Conservation (phyloP, 2,329 filamentous ascomycete genomes). For the Trichoderma citrinoviride region DNA sequence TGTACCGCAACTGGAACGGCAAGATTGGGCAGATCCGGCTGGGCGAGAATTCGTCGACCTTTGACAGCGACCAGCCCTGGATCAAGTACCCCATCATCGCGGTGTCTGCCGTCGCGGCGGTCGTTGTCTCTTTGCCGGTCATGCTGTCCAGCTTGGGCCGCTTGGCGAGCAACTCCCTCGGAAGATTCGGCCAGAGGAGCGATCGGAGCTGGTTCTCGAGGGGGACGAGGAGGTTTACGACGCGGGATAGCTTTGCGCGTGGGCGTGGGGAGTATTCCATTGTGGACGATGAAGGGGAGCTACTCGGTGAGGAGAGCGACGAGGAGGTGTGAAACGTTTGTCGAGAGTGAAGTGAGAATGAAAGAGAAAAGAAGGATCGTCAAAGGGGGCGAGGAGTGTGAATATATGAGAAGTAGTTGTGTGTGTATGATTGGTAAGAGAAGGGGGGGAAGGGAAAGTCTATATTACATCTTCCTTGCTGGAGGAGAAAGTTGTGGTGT, state of each 20-base stretch:
- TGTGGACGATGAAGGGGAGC: conserved; percentile 90
- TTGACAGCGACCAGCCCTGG: conserved; percentile 72
- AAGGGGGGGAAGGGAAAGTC: neutral
- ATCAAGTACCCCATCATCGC: conserved; percentile 79
- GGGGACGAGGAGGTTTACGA: conserved; percentile 73
- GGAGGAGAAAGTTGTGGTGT: neutral
- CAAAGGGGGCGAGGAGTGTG: neutral
- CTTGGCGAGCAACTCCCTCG: conserved; percentile 51
- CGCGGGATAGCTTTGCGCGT: conserved; percentile 82
- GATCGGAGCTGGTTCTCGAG: conserved; percentile 52
- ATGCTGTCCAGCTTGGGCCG: conserved; percentile 72
- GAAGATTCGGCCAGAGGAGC: conserved; percentile 49
- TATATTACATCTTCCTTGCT: neutral
- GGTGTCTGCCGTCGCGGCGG: conserved; percentile 61
- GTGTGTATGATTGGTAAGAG: conserved; percentile 5
- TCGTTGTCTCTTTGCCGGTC: conserved; percentile 64
- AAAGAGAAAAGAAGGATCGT: neutral
- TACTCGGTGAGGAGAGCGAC: conserved; percentile 90
- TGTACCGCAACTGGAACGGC: conserved; percentile 79
- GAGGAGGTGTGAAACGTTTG: conserved; percentile 61
- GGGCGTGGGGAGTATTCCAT: conserved; percentile 82
- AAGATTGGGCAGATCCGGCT: conserved; percentile 92
- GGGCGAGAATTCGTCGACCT: conserved; percentile 59
- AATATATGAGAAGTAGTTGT: neutral
- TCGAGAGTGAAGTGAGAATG: neutral